phyloP scores from a whole-genome alignment of 345 rosid genomes.

The Populus euphratica region DNA sequence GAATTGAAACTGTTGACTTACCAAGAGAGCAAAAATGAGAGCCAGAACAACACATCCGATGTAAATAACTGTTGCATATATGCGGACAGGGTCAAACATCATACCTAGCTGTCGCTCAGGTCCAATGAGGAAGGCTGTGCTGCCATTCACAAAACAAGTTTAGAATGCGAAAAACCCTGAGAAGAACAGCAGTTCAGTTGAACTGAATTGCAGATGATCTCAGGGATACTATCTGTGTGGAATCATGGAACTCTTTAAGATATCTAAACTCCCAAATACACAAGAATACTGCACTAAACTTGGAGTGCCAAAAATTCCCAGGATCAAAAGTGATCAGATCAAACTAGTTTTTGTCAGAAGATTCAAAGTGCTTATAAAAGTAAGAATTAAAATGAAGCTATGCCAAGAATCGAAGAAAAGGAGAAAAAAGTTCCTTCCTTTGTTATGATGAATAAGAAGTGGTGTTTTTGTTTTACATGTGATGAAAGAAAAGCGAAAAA shows the following conservation, averaged over 20 bases:
- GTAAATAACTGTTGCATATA: slow-evolving; percentile 73
- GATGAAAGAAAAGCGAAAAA: no score
- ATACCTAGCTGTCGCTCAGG: slow-evolving; percentile 63
- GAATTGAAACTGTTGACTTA: slow-evolving; percentile 31
- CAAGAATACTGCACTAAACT: background rate
- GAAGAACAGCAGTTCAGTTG: background rate
- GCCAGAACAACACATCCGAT: slow-evolving; percentile 65
- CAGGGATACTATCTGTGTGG: background rate
- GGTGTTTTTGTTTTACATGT: no score
- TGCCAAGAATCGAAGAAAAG: no score
- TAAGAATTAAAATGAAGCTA: background rate
- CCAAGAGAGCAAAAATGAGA: slow-evolving; percentile 85
- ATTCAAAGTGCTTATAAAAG: background rate
- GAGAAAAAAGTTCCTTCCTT: no score
- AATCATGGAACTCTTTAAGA: background rate
- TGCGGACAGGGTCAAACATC: slow-evolving; percentile 82
- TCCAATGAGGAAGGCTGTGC: slow-evolving; percentile 96
- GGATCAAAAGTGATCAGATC: background rate
- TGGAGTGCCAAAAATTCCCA: background rate
- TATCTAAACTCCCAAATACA: background rate
- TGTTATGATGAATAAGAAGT: no score
- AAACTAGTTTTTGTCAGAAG: background rate
- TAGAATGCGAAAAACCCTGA: slow-evolving; percentile 16
- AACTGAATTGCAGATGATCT: background rate
- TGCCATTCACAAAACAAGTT: slow-evolving; percentile 50